Base-by-base conservation (phyloP, 1,284 basidiomycete genomes). In the Ustilago loliicola region DNA sequence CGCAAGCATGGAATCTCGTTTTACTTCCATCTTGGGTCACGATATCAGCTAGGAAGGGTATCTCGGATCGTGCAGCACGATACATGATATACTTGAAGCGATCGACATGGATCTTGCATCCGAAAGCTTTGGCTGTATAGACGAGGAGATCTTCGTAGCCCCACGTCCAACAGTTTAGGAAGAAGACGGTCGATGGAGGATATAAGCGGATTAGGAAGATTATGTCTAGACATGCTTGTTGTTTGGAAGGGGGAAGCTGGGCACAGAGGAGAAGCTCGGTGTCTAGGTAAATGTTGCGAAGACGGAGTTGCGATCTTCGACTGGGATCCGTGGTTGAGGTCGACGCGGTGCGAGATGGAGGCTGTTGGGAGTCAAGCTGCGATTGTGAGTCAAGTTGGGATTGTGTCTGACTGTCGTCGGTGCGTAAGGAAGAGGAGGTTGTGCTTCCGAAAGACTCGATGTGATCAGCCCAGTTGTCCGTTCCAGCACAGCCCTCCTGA, bases 121-220 rank as follows among this genome's bases (percentile, higher is more conserved):
- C 77, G 27, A 81, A 81, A 6, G 72, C 73, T 56, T 77, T 76
- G 23, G 77, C 73, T 4, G 72, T 67, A 52, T 63, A 62, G 36
- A 72, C 55, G 36, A 81, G 64, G 65, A 81, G 70, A 45, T 75
- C 74, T 45, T 79, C 80, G 70, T 87, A 89, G 29, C 96, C 95
- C 91, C 93, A 95, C 0, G 95, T 97, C 95, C 96, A 98, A 0
- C 90, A 86, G 79, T 98, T 95, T 72, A 98, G 89, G 87, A 94
- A 98, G 87, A 98, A 96, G 55, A 90, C 88, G 0, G 91, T 92
- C 6, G 89, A 88, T 0, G 88, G 69, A 0, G 94, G 93, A 48
- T 70, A 82, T 21, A 70, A 57, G 29, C 68, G 61, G 63, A 83
- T 74, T 91, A 93, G 10, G 91, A 81, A 86, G 23, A 94, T 86